Evolutionary conservation across 129 eudicot genomes (phyloP).

Genomic region (Chrysanthemum lavandulifolium): DNA sequence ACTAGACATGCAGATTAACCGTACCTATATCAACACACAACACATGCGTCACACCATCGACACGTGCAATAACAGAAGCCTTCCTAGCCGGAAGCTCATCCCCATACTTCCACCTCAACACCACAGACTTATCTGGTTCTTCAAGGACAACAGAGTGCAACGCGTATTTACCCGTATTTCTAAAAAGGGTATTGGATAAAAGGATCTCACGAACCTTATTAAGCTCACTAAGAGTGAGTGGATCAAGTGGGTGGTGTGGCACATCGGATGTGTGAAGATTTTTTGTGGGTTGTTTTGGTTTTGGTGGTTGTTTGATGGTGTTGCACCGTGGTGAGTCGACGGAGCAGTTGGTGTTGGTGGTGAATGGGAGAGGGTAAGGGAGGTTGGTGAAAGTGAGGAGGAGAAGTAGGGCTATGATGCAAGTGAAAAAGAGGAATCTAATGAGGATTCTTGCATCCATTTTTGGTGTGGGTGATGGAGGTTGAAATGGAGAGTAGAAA

Average conservation of each 20-base stretch:
- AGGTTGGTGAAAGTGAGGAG: slow-evolving; percentile 47
- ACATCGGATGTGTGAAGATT: slow-evolving; percentile 54
- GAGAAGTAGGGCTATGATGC: slow-evolving; percentile 43
- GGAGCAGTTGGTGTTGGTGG: slow-evolving; percentile 32
- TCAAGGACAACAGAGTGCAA: slow-evolving; percentile 74
- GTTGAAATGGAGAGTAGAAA: slow-evolving; percentile 7
- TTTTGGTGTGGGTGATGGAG: slow-evolving; percentile 4
- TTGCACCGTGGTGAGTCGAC: slow-evolving; percentile 39
- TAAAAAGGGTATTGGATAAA: slow-evolving; percentile 47
- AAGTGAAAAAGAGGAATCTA: slow-evolving; percentile 43
- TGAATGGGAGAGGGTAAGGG: slow-evolving; percentile 6
- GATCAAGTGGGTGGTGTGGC: slow-evolving; percentile 94
- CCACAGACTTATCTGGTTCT: slow-evolving; percentile 66
- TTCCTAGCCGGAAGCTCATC: slow-evolving; percentile 54
- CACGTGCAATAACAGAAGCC: slow-evolving; percentile 74
- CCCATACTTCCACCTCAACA: slow-evolving; percentile 57
- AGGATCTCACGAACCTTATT: slow-evolving; percentile 44
- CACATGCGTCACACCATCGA: slow-evolving; percentile 44
- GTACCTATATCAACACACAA: slow-evolving; percentile 51
- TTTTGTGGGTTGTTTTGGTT: slow-evolving; percentile 32
- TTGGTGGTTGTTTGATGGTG: slow-evolving; percentile 32
- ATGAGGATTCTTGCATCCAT: slow-evolving; percentile 64
- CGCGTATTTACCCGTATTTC: slow-evolving; percentile 36
- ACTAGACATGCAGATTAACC: no score
- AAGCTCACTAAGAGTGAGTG: slow-evolving; percentile 72